Conservation (phyloP, 2,329 filamentous ascomycete species). For the Monilinia polystroma region DNA sequence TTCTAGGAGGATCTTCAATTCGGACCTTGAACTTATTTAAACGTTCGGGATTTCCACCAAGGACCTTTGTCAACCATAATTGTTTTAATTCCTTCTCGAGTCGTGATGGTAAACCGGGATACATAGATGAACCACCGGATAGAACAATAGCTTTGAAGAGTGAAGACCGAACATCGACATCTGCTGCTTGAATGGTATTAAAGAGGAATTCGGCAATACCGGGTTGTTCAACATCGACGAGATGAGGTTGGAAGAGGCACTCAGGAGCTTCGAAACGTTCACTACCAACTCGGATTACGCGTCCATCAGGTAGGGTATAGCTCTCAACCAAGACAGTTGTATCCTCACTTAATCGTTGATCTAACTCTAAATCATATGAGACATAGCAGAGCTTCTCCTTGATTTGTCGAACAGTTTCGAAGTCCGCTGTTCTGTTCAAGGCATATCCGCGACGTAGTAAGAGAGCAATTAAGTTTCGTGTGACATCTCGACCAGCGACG, state of each 20-base stretch:
- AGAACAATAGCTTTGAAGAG: constrained; percentile 97
- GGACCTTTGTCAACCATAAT: constrained; percentile 89
- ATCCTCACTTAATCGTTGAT: constrained; percentile 94
- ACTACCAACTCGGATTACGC: constrained; percentile 92
- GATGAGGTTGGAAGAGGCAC: constrained; percentile 96
- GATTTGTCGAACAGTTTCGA: constrained; percentile 98
- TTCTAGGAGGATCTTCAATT: constrained; percentile 90
- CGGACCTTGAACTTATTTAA: constrained; percentile 99
- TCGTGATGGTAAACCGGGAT: constrained; percentile 88
- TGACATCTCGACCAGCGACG: constrained; percentile 94
- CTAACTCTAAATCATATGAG: constrained; percentile 93
- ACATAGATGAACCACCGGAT: constrained; percentile 98
- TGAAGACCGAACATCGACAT: constrained; percentile 90
- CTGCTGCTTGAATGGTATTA: constrained; percentile 95
- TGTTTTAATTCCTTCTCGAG: constrained; percentile 99
- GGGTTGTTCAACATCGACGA: constrained; percentile 95
- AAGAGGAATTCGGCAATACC: constrained; percentile 97
- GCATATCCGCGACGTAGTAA: constrained; percentile 92
- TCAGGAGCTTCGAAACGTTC: constrained; percentile 98
- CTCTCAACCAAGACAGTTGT: constrained; percentile 96
- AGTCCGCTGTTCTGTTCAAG: constrained; percentile 96
- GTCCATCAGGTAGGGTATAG: constrained; percentile 94
- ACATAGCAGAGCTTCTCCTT: constrained; percentile 99
- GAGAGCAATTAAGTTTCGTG: constrained; percentile 95
- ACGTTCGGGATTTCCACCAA: constrained; percentile 88